These are phyloP conservation scores for Tetracladium setigerum DNA, from an alignment of 495 filamentous ascomycete species.

Conservation along the genomic window DNA sequence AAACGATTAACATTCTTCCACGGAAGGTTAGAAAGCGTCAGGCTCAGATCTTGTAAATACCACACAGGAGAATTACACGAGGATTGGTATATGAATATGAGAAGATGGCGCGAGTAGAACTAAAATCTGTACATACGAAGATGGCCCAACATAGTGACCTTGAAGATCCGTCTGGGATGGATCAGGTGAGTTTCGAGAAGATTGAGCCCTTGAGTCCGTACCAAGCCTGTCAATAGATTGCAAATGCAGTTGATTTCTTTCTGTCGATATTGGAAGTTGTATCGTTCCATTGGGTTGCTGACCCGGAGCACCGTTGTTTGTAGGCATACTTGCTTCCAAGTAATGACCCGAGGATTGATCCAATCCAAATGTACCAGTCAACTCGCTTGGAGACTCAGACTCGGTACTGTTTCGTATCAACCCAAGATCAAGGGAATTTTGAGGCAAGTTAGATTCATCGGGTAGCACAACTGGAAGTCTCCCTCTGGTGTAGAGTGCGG, in stretches of 20 bases:
- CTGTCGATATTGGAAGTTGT: background rate
- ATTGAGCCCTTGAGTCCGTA: constrained; percentile 19
- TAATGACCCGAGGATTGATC: background rate
- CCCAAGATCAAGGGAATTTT: background rate
- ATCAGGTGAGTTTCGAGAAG: constrained; percentile 28
- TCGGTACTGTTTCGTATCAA: background rate
- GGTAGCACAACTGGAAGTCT: constrained; percentile 5
- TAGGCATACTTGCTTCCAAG: background rate
- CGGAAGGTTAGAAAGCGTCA: no score
- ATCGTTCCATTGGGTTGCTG: background rate
- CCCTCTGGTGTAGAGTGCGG: constrained; percentile 6
- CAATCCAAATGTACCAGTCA: background rate
- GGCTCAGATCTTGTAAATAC: no score
- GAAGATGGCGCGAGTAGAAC: constrained; percentile 12
- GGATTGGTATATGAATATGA: constrained; percentile 12
- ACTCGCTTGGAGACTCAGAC: background rate
- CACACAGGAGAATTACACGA: no score
- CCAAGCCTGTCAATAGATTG: background rate
- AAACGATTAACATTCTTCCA: no score
- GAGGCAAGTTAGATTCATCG: background rate
- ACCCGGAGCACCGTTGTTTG: background rate
- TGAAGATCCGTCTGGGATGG: constrained; percentile 31
- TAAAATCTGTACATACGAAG: constrained; percentile 25
- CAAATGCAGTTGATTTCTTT: background rate
- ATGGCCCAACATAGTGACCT: constrained; percentile 21